phyloP scores from a whole-genome alignment of 106 monocot species.

The Dendrobium huoshanense region DNA sequence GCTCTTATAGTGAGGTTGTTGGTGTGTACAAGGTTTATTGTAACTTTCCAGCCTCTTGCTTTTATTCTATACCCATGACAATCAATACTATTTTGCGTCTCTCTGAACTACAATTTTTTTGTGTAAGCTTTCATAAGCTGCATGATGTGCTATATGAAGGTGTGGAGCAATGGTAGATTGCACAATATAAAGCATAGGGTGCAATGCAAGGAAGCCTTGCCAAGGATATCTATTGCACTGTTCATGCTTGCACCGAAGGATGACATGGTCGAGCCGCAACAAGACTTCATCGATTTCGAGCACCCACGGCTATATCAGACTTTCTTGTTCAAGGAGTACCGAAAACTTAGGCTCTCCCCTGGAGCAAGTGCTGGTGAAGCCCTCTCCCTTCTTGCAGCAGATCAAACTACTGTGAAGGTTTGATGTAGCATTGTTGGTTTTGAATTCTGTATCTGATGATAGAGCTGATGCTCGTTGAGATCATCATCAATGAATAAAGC shows the following conservation, averaged over 20 bases:
- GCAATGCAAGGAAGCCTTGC: slow-evolving; percentile 27
- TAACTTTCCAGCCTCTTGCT: neutral
- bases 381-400: slow-evolving; percentile 10
- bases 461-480: neutral
- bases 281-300: slow-evolving; percentile 23
- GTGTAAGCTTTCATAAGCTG: neutral
- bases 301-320: slow-evolving; percentile 30
- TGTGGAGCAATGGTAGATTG: slow-evolving; percentile 45
- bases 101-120: neutral
- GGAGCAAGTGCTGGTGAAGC: slow-evolving; percentile 25
- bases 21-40: too few species aligned
- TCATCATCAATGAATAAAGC: too few species aligned
- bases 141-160: slow-evolving; percentile 1
- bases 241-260: slow-evolving; percentile 52
- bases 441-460: neutral
- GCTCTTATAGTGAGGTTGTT: too few species aligned
- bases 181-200: slow-evolving; percentile 57
- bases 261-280: slow-evolving; percentile 24
- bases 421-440: neutral
- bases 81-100: neutral
- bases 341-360: slow-evolving; percentile 28
- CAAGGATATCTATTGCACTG: slow-evolving; percentile 35
- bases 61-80: neutral
- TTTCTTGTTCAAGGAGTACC: slow-evolving; percentile 33
- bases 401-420: neutral